Evolutionary conservation across 1,284 basidiomycete species (phyloP).

Genomic region (Cutaneotrichosporon sp.): DNA sequence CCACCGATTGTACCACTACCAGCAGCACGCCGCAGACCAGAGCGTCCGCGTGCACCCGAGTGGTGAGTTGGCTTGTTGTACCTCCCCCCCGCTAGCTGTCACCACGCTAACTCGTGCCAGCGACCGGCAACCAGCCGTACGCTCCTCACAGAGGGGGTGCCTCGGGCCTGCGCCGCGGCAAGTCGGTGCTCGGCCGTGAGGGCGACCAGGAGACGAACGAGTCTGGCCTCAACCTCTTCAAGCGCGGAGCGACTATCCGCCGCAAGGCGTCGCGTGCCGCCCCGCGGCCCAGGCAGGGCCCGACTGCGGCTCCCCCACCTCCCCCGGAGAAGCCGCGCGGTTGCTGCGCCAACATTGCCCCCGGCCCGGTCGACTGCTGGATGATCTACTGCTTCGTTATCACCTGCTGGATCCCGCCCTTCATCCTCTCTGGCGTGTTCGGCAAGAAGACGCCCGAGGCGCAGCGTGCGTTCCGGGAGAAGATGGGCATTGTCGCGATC

Average conservation of each 20-base stretch:
- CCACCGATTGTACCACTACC: conserved; percentile 94
- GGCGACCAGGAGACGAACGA: conserved; percentile 85
- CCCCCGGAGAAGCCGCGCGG: conserved; percentile 22
- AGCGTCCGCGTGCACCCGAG: conserved; percentile 75
- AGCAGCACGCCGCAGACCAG: conserved; percentile 81
- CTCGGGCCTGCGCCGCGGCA: conserved; percentile 70
- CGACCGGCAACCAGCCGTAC: conserved; percentile 80
- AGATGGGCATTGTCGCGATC: conserved; percentile 88
- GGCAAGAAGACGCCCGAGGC: conserved; percentile 90
- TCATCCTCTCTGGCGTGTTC: conserved; percentile 61
- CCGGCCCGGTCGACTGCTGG: conserved; percentile 89
- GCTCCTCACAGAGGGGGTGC: conserved; percentile 44
- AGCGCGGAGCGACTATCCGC: conserved; percentile 72
- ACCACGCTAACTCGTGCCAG: conserved; percentile 52
- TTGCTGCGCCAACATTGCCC: conserved; percentile 58
- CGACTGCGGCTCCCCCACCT: conserved; percentile 10
- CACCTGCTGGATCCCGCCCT: conserved; percentile 79
- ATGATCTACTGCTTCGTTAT: conserved; percentile 92
- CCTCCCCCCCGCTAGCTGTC: neutral
- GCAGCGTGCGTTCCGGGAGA: conserved; percentile 93
- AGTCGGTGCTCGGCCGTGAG: conserved; percentile 81
- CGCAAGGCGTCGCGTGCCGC: conserved; percentile 63
- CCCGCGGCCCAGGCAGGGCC: conserved; percentile 40
- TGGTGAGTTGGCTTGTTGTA: conserved; percentile 60
- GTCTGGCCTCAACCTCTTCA: conserved; percentile 83